These are phyloP conservation scores for Penicillium sp. DNA, from an alignment of 2,329 filamentous ascomycete species.

Conservation along the genomic window DNA sequence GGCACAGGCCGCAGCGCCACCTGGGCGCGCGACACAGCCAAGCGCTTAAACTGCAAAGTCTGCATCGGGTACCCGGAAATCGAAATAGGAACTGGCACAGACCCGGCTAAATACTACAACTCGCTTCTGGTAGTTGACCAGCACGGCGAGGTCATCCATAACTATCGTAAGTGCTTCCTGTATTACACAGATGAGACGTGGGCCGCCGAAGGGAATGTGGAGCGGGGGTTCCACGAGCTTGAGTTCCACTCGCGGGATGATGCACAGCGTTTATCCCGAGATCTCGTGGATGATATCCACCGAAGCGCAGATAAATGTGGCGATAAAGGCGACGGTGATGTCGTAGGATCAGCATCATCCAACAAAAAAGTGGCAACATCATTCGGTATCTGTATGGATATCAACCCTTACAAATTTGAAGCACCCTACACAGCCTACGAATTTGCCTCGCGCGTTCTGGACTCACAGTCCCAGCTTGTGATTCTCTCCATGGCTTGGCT, in stretches of 20 bases:
- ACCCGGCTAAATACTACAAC: conserved; percentile 53
- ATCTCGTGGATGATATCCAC: not conserved
- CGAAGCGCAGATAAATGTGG: not conserved
- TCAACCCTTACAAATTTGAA: conserved; percentile 64
- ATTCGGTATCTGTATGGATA: conserved; percentile 55
- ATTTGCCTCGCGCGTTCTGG: conserved; percentile 57
- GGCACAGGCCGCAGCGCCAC: conserved; percentile 54
- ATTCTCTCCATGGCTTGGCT: conserved; percentile 67
- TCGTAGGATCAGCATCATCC: not conserved
- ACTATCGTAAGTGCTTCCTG: conserved; percentile 65
- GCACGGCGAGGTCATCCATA: conserved; percentile 53
- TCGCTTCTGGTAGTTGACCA: conserved; percentile 59
- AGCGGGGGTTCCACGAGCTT: conserved; percentile 33
- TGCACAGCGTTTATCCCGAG: not conserved
- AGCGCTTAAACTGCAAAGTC: conserved; percentile 58
- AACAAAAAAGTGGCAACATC: conserved; percentile 39
- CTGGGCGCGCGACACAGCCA: conserved; percentile 61
- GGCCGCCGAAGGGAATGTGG: conserved; percentile 54
- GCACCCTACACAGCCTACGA: conserved; percentile 61
- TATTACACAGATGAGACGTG: conserved; percentile 69
- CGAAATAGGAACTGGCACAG: conserved; percentile 12
- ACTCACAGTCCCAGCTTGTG: conserved; percentile 51
- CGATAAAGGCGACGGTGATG: not conserved
- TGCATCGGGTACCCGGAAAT: conserved; percentile 65
- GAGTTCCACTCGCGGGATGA: conserved; percentile 12